A percentile compares a stretch with the other conserved stretches of the same genome.
These are phyloP conservation scores for Luffa acutangula DNA, from an alignment of 306 rosid genomes.

Conservation along the genomic window DNA sequence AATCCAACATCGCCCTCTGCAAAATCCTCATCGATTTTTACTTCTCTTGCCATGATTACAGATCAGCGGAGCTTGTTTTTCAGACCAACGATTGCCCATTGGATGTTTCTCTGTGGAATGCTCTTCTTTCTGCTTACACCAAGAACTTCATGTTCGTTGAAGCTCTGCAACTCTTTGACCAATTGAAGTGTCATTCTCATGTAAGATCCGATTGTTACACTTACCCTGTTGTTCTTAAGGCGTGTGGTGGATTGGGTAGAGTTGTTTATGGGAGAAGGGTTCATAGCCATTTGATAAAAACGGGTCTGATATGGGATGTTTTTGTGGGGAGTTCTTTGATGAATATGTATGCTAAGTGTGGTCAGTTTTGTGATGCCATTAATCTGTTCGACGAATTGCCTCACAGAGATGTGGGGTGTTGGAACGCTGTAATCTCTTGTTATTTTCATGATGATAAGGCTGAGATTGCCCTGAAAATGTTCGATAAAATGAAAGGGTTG, in stretches of 20 bases:
- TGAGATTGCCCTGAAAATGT: constrained; percentile 38
- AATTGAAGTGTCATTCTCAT: constrained; percentile 23
- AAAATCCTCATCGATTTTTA: constrained; percentile 46
- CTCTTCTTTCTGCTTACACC: constrained; percentile 54
- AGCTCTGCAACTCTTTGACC: constrained; percentile 45
- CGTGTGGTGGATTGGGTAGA: constrained; percentile 46
- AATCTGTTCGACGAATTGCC: constrained; percentile 60
- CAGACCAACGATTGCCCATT: constrained; percentile 28
- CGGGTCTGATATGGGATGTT: constrained; percentile 41
- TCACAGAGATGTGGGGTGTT: constrained; percentile 66
- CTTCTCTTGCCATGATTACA: constrained; percentile 33
- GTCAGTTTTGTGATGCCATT: constrained; percentile 30
- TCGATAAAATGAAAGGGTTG: constrained; percentile 40
- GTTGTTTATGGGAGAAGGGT: constrained; percentile 33
- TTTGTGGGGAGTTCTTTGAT: constrained; percentile 55
- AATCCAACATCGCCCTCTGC: constrained; percentile 29
- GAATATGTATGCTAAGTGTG: constrained; percentile 61
- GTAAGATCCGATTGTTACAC: constrained; percentile 49
- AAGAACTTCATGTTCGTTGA: constrained; percentile 50
- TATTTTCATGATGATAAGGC: constrained; percentile 49
- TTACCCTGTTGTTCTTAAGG: constrained; percentile 67
- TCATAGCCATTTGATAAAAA: constrained; percentile 47
- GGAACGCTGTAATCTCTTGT: constrained; percentile 75
- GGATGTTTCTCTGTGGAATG: constrained; percentile 59
- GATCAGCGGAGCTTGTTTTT: constrained; percentile 42